These are phyloP conservation scores for Pseudopithomyces chartarum DNA, from an alignment of 2,329 filamentous ascomycete species.

Conservation along the genomic window DNA sequence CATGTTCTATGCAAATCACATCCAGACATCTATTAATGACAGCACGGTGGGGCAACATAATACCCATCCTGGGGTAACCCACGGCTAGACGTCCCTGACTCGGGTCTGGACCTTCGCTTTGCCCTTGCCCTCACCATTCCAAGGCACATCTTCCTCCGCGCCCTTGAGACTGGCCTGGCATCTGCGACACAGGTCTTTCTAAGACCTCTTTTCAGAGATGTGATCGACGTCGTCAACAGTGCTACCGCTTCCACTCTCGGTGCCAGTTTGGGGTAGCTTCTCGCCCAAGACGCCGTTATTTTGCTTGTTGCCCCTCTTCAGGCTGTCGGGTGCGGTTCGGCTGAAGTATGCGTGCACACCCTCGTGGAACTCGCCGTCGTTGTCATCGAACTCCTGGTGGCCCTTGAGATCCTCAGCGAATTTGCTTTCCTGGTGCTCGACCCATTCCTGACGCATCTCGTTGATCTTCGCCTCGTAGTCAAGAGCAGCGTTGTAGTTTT, in stretches of 20 bases:
- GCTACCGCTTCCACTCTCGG: background rate
- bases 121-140: background rate
- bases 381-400: conserved; percentile 33
- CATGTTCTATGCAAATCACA: background rate
- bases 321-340: conserved; percentile 16
- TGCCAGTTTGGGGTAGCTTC: conserved; percentile 1
- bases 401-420: conserved; percentile 32
- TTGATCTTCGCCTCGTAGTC: conserved; percentile 85
- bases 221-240: background rate
- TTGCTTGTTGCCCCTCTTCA: conserved; percentile 12
- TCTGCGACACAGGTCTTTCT: background rate
- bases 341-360: conserved; percentile 42
- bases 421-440: conserved; percentile 61
- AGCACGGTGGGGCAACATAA: background rate
- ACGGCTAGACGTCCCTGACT: background rate
- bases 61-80: background rate
- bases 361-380: conserved; percentile 21
- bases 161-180: background rate
- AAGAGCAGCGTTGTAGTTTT: conserved; percentile 79
- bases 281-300: conserved; percentile 22
- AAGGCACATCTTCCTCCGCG: background rate
- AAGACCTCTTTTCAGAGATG: conserved; percentile 5
- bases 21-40: background rate
- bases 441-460: conserved; percentile 70
- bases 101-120: background rate